Base-by-base conservation (phyloP, 164 flowering plant species). In the Taxillus chinensis region DNA sequence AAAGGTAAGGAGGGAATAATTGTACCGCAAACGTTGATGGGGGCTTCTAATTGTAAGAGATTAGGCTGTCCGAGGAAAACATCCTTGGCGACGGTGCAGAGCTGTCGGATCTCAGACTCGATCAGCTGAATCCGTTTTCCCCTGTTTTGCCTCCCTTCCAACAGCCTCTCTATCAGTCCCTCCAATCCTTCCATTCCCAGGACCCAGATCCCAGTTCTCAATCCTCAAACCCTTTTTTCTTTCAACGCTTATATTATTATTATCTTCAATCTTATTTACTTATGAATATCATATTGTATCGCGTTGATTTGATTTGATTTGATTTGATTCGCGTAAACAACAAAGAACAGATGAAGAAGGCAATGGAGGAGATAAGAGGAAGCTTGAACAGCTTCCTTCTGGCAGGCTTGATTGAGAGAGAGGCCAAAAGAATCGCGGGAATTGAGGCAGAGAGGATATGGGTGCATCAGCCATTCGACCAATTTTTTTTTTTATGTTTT, bases 11-110 rank as follows among this genome's bases (percentile, higher is more conserved):
- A 38, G n/a, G 41, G 40, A 14, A 14, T 53, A 54, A 55, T 59
- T 13, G 5, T 73, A 80, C 83, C 83, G 48, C 83, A 80, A 55
- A 80, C 65, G 63, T 80, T 80, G 9, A 80, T 65, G 57, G 81
- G 81, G 53, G 83, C 81, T 67, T 77, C 78, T 49, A 80, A 63
- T 62, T 77, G 74, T 38, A 80, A 66, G 39, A 80, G 75, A 45
- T 53, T 71, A 53, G 83, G 83, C 67, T 80, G 83, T 50, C 48
- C 3, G 45, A 80, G 73, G 68, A 80, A 80, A 45, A 77, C 53
- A 6, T 69, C 70, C 64, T 77, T 77, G 48, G 83, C 75, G 3
- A 64, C 59, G 50, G 64, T n/a, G 61, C 83, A 77, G 55, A 80
- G 76, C 3, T 69, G 69, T 7, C 78, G 75, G n/a, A 80, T 80